These are phyloP conservation scores for Ophiocordyceps polyrhachis-furcata DNA, from an alignment of 2,329 filamentous ascomycete species.

Conservation along the genomic window DNA sequence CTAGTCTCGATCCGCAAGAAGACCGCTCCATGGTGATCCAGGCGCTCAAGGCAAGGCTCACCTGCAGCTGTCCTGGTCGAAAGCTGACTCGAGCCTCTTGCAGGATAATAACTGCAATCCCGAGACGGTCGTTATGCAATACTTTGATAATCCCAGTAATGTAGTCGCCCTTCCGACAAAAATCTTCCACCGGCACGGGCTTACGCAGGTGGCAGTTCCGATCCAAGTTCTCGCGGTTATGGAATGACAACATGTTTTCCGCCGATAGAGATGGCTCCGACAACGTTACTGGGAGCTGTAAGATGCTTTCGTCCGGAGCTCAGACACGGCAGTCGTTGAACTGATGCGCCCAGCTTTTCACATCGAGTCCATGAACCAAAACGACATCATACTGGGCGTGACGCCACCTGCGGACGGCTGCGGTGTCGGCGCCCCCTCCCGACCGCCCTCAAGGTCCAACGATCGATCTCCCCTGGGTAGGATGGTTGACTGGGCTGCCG, in stretches of 20 bases:
- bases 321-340: not conserved
- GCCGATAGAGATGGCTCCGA: slow-evolving; percentile 31
- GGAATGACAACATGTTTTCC: slow-evolving; percentile 35
- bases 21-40: slow-evolving; percentile 21
- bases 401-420: slow-evolving; percentile 22
- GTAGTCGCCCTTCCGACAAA: not conserved
- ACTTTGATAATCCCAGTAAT: slow-evolving; percentile 24
- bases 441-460: slow-evolving; percentile 42
- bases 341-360: slow-evolving; percentile 28
- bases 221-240: slow-evolving; percentile 25
- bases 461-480: slow-evolving; percentile 36
- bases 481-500: slow-evolving; percentile 26
- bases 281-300: slow-evolving; percentile 26
- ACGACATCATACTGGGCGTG: slow-evolving; percentile 22
- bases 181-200: slow-evolving; percentile 8
- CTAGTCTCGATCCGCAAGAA: slow-evolving; percentile 14
- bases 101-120: slow-evolving; percentile 25
- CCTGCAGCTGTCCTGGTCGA: not conserved
- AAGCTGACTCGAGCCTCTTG: slow-evolving; percentile 1
- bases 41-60: slow-evolving; percentile 20
- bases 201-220: slow-evolving; percentile 18
- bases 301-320: slow-evolving; percentile 4
- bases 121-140: slow-evolving; percentile 31
- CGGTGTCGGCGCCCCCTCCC: slow-evolving; percentile 30
- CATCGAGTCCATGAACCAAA: slow-evolving; percentile 32